phyloP scores from a whole-genome alignment of 306 rosid species.

The Bauhinia variegata region DNA sequence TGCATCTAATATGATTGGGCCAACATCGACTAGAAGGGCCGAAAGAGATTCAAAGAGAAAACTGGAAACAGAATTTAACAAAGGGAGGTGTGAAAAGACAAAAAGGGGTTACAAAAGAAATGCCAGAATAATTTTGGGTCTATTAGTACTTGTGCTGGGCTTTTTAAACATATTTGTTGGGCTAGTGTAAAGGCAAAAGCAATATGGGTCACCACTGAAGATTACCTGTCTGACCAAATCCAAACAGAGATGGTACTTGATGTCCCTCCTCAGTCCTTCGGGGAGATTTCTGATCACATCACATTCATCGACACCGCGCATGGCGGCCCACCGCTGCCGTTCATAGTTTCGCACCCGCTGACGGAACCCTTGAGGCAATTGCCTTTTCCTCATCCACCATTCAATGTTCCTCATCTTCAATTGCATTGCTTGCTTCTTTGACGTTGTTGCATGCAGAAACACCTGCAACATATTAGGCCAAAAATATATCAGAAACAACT shows the following conservation, averaged over 20 bases:
- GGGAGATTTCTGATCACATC: slow-evolving; percentile 81
- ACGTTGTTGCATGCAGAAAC: slow-evolving; percentile 86
- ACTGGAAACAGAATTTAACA: too few relatives aligned
- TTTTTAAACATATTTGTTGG: background rate
- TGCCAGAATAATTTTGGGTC: too few relatives aligned
- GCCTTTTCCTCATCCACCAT: slow-evolving; percentile 97
- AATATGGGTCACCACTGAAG: background rate
- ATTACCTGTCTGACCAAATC: slow-evolving; percentile 82
- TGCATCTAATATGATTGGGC: too few relatives aligned
- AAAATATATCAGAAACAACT: background rate
- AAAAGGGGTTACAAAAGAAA: too few relatives aligned
- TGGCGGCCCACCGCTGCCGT: slow-evolving; percentile 88
- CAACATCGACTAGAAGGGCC: too few relatives aligned
- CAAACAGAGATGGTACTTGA: slow-evolving; percentile 90
- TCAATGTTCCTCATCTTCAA: slow-evolving; percentile 90
- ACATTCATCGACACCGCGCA: slow-evolving; percentile 88
- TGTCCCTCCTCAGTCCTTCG: slow-evolving; percentile 86
- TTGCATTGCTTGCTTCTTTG: slow-evolving; percentile 93
- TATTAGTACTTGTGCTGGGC: too few relatives aligned
- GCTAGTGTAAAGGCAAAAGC: background rate
- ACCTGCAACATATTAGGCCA: slow-evolving; percentile 48
- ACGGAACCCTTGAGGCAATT: slow-evolving; percentile 64
- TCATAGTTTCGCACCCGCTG: slow-evolving; percentile 89
- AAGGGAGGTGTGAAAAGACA: too few relatives aligned
- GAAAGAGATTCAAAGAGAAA: too few relatives aligned